A percentile compares a stretch with the other conserved stretches of the same genome.
Evolutionary conservation across 2,329 filamentous ascomycete genomes (phyloP).

Genomic region (Acrocalymma vagum): DNA sequence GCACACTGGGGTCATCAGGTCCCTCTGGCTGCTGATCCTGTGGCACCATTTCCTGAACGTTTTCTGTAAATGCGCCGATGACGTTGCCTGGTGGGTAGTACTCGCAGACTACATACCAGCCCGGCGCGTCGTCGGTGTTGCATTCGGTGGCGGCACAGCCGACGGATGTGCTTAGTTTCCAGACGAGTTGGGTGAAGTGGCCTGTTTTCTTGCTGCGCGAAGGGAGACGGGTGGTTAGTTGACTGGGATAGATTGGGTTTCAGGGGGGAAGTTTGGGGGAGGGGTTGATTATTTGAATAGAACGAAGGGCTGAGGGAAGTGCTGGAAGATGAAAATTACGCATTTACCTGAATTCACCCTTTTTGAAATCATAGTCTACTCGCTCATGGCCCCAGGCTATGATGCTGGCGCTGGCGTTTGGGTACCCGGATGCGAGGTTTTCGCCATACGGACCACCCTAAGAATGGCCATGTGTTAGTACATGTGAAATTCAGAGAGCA

Average conservation of each 20-base stretch:
- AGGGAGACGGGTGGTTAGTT: slow-evolving; percentile 64
- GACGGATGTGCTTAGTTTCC: slow-evolving; percentile 28
- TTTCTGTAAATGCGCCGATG: slow-evolving; percentile 39
- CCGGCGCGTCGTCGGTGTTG: slow-evolving; percentile 26
- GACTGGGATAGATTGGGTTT: slow-evolving; percentile 69
- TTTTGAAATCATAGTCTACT: slow-evolving; percentile 65
- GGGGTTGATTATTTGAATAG: slow-evolving; percentile 61
- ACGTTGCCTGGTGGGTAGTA: slow-evolving; percentile 50
- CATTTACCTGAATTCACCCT: slow-evolving; percentile 61
- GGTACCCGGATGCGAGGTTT: slow-evolving; percentile 75
- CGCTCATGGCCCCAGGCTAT: slow-evolving; percentile 72
- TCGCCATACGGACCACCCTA: slow-evolving; percentile 73
- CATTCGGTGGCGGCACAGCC: slow-evolving; percentile 33
- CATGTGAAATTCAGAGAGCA: too few species aligned
- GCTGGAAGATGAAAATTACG: slow-evolving; percentile 53
- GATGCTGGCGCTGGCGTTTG: slow-evolving; percentile 66
- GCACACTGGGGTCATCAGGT: too few species aligned
- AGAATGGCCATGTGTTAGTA: background rate
- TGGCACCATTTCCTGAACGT: slow-evolving; percentile 33
- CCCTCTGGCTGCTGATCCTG: slow-evolving; percentile 13
- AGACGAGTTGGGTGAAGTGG: slow-evolving; percentile 41
- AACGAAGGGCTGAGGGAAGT: slow-evolving; percentile 54
- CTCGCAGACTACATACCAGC: slow-evolving; percentile 46
- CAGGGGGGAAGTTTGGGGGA: too few species aligned
- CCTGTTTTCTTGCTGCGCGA: slow-evolving; percentile 67